phyloP scores from a whole-genome alignment of 768 basidiomycete species.

The Auricularia sp. region DNA sequence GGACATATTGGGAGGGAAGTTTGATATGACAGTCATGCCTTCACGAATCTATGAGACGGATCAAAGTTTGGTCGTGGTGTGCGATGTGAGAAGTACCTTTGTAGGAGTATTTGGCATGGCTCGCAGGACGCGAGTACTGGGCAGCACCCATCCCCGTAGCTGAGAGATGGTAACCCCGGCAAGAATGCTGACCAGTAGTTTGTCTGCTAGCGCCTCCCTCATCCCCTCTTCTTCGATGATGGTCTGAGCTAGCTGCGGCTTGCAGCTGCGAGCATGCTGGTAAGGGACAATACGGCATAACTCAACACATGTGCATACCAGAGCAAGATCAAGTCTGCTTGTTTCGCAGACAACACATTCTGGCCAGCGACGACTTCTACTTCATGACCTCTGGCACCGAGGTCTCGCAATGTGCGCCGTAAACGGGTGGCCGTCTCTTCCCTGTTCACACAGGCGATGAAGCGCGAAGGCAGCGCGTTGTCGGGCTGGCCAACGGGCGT shows the following conservation, averaged over 20 bases:
- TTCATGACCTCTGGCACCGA: conserved; percentile 49
- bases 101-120: conserved; percentile 99
- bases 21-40: conserved; percentile 93
- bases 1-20: conserved; percentile 33
- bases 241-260: conserved; percentile 73
- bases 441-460: conserved; percentile 80
- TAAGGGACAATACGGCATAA: background rate
- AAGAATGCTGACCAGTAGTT: conserved; percentile 91
- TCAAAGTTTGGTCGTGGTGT: too few relatives aligned
- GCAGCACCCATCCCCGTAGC: conserved; percentile 59
- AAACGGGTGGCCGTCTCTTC: conserved; percentile 65
- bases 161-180: conserved; percentile 92
- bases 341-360: conserved; percentile 62
- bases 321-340: conserved; percentile 78
- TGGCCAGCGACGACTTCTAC: conserved; percentile 61
- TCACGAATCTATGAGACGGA: conserved; percentile 72
- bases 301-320: conserved; percentile 45
- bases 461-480: conserved; percentile 62
- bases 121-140: conserved; percentile 77
- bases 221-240: conserved; percentile 72
- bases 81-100: conserved; percentile 44
- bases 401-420: conserved; percentile 42
- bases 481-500: conserved; percentile 54
- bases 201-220: conserved; percentile 72
- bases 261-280: conserved; percentile 50